Conservation (phyloP, 1,284 basidiomycete species). For the Cutaneotrichosporon arboriforme region DNA sequence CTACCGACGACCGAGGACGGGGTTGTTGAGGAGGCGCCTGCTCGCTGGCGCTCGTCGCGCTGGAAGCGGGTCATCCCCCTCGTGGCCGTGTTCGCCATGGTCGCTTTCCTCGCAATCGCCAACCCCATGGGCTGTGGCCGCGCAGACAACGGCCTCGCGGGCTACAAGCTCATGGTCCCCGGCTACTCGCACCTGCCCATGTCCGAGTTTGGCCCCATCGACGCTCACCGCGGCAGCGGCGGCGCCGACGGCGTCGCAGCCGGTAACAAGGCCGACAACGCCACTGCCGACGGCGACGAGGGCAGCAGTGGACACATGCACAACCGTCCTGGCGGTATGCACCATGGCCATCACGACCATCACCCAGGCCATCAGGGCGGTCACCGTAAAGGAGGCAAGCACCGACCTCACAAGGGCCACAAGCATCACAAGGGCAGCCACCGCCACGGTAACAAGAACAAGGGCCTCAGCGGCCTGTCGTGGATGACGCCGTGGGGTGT, state of each 20-base stretch:
- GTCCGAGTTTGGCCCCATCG: background rate
- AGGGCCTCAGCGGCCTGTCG: background rate
- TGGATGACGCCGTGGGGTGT: background rate
- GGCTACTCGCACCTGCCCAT: background rate
- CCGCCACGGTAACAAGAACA: no score
- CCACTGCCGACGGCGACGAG: no score
- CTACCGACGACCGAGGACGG: background rate
- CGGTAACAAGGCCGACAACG: no score
- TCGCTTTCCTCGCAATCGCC: background rate
- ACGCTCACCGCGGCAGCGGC: no score
- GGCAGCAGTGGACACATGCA: no score
- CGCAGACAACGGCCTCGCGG: background rate
- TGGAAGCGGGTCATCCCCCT: conserved; percentile 1
- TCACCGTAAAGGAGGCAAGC: no score
- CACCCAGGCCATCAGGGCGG: background rate
- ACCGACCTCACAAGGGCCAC: background rate
- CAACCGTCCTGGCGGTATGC: no score
- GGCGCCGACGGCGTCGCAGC: no score
- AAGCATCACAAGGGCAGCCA: background rate
- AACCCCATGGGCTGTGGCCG: background rate
- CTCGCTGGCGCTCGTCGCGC: background rate
- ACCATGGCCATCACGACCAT: no score
- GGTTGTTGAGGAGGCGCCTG: background rate
- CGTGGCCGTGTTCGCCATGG: background rate
- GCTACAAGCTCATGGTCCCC: background rate